These are phyloP conservation scores for Trichosanthes truncata DNA, from an alignment of 306 rosid species.

Conservation along the genomic window DNA sequence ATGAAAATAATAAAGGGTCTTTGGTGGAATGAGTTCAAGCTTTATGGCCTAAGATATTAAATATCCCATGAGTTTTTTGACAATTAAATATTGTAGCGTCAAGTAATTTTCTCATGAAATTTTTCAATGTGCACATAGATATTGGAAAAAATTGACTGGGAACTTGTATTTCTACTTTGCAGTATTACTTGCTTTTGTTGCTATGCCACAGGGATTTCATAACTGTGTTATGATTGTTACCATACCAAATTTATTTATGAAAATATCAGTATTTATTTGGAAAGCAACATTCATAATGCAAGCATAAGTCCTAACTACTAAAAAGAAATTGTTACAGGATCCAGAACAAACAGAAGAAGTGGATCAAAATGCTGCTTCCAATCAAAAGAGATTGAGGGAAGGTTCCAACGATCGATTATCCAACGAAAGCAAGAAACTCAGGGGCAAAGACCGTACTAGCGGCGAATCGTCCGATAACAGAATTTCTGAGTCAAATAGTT, in stretches of 20 bases:
- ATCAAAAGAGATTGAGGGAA: constrained; percentile 19
- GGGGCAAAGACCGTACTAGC: constrained; percentile 4
- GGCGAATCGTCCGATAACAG: constrained; percentile 13
- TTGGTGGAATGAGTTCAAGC: no score
- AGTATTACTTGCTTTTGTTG: background rate
- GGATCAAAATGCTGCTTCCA: constrained; percentile 7
- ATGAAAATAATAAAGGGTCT: no score
- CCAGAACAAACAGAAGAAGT: constrained; percentile 17
- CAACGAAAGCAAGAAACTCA: constrained; percentile 13
- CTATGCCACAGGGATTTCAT: background rate
- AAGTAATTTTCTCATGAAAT: background rate
- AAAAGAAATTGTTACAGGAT: constrained; percentile 28
- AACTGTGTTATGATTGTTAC: background rate
- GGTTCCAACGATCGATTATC: constrained; percentile 1
- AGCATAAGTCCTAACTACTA: background rate
- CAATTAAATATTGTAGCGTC: no score
- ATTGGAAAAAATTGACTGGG: background rate
- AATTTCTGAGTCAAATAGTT: constrained; percentile 5
- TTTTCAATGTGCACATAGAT: background rate
- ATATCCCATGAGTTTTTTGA: background rate
- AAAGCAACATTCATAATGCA: background rate
- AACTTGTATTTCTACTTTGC: background rate
- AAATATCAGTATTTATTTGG: background rate
- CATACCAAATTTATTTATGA: background rate
- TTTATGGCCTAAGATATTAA: no score